Conservation (phyloP, 305 asterid species). For the Fraxinus sp. region DNA sequence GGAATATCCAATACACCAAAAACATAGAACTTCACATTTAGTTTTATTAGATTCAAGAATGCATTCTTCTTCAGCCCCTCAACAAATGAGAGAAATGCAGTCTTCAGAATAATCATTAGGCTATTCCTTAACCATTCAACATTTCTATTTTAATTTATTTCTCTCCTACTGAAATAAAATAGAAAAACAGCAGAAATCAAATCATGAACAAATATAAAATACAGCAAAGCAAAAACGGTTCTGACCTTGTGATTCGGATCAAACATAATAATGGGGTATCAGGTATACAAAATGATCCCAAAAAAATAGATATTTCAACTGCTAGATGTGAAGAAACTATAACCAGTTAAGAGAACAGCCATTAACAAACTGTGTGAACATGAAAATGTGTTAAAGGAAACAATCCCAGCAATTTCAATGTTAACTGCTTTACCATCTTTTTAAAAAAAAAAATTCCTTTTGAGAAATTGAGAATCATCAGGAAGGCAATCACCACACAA, state of each 20-base stretch:
- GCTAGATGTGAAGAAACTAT: not conserved
- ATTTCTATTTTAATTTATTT: not conserved
- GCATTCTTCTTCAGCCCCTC: not conserved
- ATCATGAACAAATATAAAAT: not conserved
- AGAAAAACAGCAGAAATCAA: not conserved
- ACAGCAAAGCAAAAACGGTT: not conserved
- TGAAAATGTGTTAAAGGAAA: not conserved
- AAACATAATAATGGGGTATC: not conserved
- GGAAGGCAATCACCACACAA: constrained; percentile 6
- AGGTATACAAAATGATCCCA: not conserved
- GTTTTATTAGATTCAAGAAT: not conserved
- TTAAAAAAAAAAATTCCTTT: not conserved
- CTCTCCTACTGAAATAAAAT: not conserved
- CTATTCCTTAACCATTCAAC: not conserved
- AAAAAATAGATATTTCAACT: not conserved
- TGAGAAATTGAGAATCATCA: not conserved
- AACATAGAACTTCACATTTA: not conserved
- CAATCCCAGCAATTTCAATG: not conserved
- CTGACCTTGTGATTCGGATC: not conserved
- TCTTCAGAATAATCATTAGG: not conserved
- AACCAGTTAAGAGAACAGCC: not conserved
- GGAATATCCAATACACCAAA: not conserved
- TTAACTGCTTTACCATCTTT: not conserved
- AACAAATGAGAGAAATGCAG: not conserved
- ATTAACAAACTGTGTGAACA: not conserved